Evolutionary conservation across 2,329 filamentous ascomycete genomes (phyloP), one percentile per base, ranked within the genome.

Genomic region (Colletotrichum horii): DNA sequence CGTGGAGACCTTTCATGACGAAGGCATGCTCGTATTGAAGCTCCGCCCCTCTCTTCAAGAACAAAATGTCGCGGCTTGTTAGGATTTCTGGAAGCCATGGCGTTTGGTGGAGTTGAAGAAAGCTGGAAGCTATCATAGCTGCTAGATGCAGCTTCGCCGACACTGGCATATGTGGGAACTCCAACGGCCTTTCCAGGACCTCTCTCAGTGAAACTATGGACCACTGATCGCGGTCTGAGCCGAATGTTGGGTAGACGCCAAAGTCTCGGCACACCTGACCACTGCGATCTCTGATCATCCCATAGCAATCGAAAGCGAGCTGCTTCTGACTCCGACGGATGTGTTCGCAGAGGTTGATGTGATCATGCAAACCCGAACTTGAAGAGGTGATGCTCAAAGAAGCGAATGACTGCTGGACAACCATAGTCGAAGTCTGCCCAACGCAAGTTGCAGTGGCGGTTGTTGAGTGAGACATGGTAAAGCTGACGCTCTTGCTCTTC

Each of bases 31-130:
- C 19, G 4, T 70, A 64, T 0, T 36, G n/a, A 9, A 24, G 26
- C 2, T 12, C 26, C 22, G 4, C 43, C 48, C 22, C 52, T 16
- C 55, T 66, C n/a, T 66, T 61, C 12, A 79, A 60, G 6, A 82
- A 61, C 4, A 76, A 78, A 1, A 81, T 69, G 11, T 70, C 30
- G 6, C 12, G 32, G 4, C 58, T 74, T 11, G 66, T 58, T 2
- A 74, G 14, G 0, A 78, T 62, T 7, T 64, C 43, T 3, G 79
- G 73, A 5, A 81, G 76, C 79, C 81, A 81, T 4, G 71, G 69
- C 1, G 79, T 81, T 8, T 78, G 72, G 36, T 80, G 66, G 15
- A 82, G 74, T 22, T 80, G 78, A 6, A 80, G 66, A 15, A 82
- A 69, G 72, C 79, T 79, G 1, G 78, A 78, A 8, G 80, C 76